A percentile compares a stretch with the other conserved stretches of the same genome.
Conservation (phyloP, 352 stramenopile species). For the Globisporangium echinulatum region DNA sequence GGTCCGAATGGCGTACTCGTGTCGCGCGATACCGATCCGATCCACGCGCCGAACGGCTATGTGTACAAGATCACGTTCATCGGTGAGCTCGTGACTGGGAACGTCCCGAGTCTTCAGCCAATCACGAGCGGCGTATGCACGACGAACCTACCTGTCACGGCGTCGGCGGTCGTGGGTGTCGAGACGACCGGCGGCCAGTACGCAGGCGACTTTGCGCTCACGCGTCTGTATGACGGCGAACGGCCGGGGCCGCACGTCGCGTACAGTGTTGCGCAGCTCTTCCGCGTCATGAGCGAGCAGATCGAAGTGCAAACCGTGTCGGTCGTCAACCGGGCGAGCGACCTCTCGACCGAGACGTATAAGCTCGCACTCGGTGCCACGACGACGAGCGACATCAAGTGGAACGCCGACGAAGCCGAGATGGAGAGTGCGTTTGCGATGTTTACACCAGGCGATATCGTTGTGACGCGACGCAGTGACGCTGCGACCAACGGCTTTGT, state of each 20-base stretch:
- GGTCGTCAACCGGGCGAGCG: conserved; percentile 33
- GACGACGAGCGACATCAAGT: conserved; percentile 34
- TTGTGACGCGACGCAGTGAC: conserved; percentile 47
- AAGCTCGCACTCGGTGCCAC: conserved; percentile 23
- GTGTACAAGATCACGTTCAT: conserved; percentile 70
- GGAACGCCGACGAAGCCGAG: conserved; percentile 44
- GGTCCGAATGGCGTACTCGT: conserved; percentile 37
- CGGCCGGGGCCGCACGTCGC: conserved; percentile 30
- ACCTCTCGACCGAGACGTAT: conserved; percentile 36
- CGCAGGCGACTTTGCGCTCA: conserved; percentile 35
- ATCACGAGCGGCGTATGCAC: conserved; percentile 10
- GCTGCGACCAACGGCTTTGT: conserved; percentile 50
- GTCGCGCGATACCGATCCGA: conserved; percentile 29
- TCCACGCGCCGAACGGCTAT: conserved; percentile 39
- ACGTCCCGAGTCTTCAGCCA: conserved; percentile 28
- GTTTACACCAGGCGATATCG: conserved; percentile 25
- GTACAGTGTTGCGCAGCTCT: conserved; percentile 58
- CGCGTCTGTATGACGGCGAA: conserved; percentile 50
- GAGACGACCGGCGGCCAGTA: conserved; percentile 20
- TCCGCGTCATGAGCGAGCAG: conserved; percentile 62
- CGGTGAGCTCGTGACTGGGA: conserved; percentile 43
- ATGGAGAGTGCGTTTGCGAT: conserved; percentile 31
- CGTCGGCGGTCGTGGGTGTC: conserved; percentile 19
- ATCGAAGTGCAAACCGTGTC: conserved; percentile 64
- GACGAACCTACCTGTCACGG: conserved; percentile 18